Evolutionary conservation across 148 eudicot species (phyloP), one percentile per base, ranked within the genome.

Genomic region (Amaranthus palmeri): DNA sequence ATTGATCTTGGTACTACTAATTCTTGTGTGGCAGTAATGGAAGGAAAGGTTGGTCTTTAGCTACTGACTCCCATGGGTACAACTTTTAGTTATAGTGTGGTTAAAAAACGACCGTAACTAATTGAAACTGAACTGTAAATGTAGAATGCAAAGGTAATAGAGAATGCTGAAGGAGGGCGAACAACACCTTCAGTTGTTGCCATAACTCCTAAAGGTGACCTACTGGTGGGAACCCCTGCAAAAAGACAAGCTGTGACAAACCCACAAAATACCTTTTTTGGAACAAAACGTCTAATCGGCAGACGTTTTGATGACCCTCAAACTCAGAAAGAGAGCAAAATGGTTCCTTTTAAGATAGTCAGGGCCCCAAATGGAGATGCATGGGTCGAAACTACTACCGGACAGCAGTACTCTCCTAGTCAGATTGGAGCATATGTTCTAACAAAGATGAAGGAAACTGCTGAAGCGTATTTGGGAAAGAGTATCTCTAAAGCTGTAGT

Each of bases 1-100:
- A 81, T 87, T 70, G 90, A 85, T 64, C 69, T 85, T 79, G 90
- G 90, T 57, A 85, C 90, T 11, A 87, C 88, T n/a, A 87, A 87
- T 69, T 87, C 90, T 8, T 87, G 90, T 77, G 88, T 87, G 61
- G 77, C 88, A 8, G 76, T 85, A 36, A 87, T 87, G 90, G 88
- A 87, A 66, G 88, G 88, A 56, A 87, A 83, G 86, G 88, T 80
- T 54, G 56, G 70, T 13, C 49, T 45, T 59, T 54, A 68, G 36
- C 65, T 58, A 8, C 12, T n/a, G 40, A 40, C 5, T 41, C 6
- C 36, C 8, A 9, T 56, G 10, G 2, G 1, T 56, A 10, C 57
- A 13, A 8, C 2, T 36, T 7, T 48, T 15, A 12, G 51, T 46
- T 13, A 3, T 25, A 17, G 51, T 49, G 47, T 50, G 3, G 54